Conservation (phyloP, 2,329 filamentous ascomycete species). For the Lithohypha guttulata region DNA sequence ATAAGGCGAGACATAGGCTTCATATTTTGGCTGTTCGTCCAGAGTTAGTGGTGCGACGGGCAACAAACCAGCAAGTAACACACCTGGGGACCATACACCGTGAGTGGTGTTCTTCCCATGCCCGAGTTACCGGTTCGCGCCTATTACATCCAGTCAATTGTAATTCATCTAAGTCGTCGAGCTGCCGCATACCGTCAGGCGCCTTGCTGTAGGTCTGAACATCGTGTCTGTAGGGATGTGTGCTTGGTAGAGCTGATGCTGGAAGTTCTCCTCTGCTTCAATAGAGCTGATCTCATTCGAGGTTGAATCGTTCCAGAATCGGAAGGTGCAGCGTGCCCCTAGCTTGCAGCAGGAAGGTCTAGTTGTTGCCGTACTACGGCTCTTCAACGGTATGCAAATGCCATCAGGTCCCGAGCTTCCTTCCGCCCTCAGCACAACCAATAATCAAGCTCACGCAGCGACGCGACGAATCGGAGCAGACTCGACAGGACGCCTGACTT, state of each 20-base stretch:
- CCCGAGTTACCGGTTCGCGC: conserved; percentile 9
- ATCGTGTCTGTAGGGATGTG: neutral
- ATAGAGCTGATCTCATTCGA: neutral
- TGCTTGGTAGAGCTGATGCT: neutral
- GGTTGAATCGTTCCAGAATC: too few species aligned
- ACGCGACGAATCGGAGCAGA: too few species aligned
- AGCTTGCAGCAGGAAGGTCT: too few species aligned
- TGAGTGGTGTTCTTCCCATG: conserved; percentile 17
- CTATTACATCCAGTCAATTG: neutral
- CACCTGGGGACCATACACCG: conserved; percentile 15
- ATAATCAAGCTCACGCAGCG: too few species aligned
- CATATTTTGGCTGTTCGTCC: conserved; percentile 25
- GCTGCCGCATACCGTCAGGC: conserved; percentile 4
- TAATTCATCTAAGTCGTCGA: neutral
- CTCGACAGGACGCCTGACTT: too few species aligned
- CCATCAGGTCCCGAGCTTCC: too few species aligned
- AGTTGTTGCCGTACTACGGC: too few species aligned
- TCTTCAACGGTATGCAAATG: too few species aligned
- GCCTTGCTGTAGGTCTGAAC: conserved; percentile 2
- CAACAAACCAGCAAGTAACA: too few species aligned
- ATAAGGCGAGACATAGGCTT: conserved; percentile 46
- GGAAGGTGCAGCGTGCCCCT: conserved; percentile 1
- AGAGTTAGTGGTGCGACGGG: too few species aligned
- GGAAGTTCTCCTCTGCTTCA: neutral
- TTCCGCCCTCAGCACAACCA: too few species aligned